phyloP scores from a whole-genome alignment of 2,329 filamentous ascomycete species.

The Aciculosporium take region DNA sequence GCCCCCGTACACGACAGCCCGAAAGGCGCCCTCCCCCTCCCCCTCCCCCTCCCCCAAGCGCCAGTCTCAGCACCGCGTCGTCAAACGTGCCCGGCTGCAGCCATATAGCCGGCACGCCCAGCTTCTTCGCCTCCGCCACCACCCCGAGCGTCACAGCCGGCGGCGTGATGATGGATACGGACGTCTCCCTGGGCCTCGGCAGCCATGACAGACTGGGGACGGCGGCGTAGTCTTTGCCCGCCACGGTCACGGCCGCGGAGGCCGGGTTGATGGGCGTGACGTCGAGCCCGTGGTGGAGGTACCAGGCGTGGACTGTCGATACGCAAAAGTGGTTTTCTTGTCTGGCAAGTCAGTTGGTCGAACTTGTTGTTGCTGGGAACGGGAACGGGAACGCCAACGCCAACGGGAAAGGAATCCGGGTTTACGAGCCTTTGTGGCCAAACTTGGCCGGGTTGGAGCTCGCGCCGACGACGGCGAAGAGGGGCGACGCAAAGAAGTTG shows the following conservation, averaged over 20 bases:
- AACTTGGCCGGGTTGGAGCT: slow-evolving; percentile 75
- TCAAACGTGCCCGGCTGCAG: slow-evolving; percentile 85
- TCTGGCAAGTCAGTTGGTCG: too few species aligned
- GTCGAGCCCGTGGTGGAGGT: slow-evolving; percentile 58
- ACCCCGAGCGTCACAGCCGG: slow-evolving; percentile 61
- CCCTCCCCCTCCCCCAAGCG: slow-evolving; percentile 40
- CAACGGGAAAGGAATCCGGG: too few species aligned
- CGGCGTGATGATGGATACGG: slow-evolving; percentile 76
- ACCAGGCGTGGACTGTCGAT: slow-evolving; percentile 92
- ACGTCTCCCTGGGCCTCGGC: slow-evolving; percentile 51
- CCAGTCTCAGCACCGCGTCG: slow-evolving; percentile 57
- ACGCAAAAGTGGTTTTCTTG: too few species aligned
- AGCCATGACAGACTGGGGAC: slow-evolving; percentile 52
- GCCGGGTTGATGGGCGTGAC: slow-evolving; percentile 76
- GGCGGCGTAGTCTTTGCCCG: slow-evolving; percentile 43
- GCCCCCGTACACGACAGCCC: slow-evolving; percentile 52
- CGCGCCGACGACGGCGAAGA: slow-evolving; percentile 81
- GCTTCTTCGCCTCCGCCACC: slow-evolving; percentile 60
- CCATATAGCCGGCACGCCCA: slow-evolving; percentile 66
- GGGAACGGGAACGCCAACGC: too few species aligned
- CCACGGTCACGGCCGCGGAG: slow-evolving; percentile 47
- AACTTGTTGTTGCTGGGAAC: too few species aligned
- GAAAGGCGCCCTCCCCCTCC: slow-evolving; percentile 46
- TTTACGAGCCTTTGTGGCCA: slow-evolving; percentile 62
- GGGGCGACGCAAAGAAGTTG: slow-evolving; percentile 64